A percentile compares a stretch with the other conserved stretches of the same genome.
Evolutionary conservation across 306 rosid genomes (phyloP).

Genomic region (Acacia acuminata): DNA sequence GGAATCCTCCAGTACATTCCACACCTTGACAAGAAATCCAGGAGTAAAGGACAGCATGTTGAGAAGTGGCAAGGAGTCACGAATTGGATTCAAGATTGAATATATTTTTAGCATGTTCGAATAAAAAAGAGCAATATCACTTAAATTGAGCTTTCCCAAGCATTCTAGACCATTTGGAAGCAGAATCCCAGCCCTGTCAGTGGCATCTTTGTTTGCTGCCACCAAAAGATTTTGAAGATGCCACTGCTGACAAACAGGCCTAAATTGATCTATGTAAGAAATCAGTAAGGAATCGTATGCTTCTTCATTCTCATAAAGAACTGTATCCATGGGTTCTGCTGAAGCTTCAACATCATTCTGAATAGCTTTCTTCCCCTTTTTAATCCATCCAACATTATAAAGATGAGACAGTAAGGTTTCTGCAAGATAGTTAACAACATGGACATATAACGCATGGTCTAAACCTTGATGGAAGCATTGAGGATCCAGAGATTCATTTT

Average conservation of each 20-base stretch:
- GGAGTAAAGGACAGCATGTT: constrained; percentile 96
- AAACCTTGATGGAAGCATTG: constrained; percentile 69
- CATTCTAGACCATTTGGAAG: constrained; percentile 42
- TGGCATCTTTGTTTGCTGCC: constrained; percentile 37
- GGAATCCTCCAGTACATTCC: constrained; percentile 71
- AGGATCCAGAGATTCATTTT: constrained; percentile 47
- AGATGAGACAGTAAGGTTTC: constrained; percentile 63
- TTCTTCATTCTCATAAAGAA: constrained; percentile 43
- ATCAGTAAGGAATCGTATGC: constrained; percentile 47
- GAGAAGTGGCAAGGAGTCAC: constrained; percentile 76
- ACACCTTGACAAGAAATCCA: constrained; percentile 76
- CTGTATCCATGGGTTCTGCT: constrained; percentile 37
- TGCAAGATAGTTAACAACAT: constrained; percentile 58
- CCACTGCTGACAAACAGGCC: constrained; percentile 90
- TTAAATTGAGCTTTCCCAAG: constrained; percentile 60
- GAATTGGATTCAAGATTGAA: constrained; percentile 62
- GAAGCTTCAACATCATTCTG: constrained; percentile 46
- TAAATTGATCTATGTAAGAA: constrained; percentile 64
- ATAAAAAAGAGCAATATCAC: constrained; percentile 74
- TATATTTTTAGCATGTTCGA: constrained; percentile 74
- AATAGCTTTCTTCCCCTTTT: constrained; percentile 47
- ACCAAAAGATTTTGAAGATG: constrained; percentile 84
- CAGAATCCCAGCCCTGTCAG: constrained; percentile 34
- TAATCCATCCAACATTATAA: constrained; percentile 54
- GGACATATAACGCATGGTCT: constrained; percentile 64